Conservation (phyloP, 495 filamentous ascomycete species). For the Tuber calosporum region DNA sequence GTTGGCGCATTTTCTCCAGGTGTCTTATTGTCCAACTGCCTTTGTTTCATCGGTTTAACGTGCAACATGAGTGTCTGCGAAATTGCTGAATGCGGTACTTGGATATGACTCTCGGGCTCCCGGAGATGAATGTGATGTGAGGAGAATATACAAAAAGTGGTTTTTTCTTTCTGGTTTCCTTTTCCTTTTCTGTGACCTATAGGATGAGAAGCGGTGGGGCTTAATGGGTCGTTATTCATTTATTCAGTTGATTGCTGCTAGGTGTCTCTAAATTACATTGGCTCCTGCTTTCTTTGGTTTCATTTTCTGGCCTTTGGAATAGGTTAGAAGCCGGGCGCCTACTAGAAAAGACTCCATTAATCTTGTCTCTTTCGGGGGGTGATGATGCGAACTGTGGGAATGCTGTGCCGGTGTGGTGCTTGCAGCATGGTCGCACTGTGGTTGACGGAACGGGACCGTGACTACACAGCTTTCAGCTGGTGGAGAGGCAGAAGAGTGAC, state of each 20-base stretch:
- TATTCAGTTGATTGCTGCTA: not conserved
- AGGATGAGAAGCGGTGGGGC: not conserved
- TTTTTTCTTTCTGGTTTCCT: not conserved
- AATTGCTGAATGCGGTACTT: not conserved
- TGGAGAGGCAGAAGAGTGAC: not conserved
- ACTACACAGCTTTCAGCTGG: too few species aligned
- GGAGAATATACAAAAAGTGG: constrained; percentile 3
- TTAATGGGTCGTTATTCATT: not conserved
- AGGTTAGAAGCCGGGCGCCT: not conserved
- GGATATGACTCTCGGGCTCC: not conserved
- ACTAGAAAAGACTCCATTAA: not conserved
- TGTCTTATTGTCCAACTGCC: not conserved
- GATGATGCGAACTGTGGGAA: not conserved
- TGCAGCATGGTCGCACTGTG: not conserved
- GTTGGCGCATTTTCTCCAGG: not conserved
- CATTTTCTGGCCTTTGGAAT: not conserved
- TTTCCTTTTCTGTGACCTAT: not conserved
- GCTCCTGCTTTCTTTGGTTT: not conserved
- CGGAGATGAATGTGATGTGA: not conserved
- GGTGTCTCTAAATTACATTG: not conserved
- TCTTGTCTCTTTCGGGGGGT: not conserved
- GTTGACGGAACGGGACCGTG: not conserved
- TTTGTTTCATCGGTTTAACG: not conserved
- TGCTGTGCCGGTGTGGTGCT: not conserved
- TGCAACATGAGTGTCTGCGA: not conserved